These are phyloP conservation scores for Polyporus arcularius DNA, from an alignment of 768 basidiomycete species.

Conservation along the genomic window DNA sequence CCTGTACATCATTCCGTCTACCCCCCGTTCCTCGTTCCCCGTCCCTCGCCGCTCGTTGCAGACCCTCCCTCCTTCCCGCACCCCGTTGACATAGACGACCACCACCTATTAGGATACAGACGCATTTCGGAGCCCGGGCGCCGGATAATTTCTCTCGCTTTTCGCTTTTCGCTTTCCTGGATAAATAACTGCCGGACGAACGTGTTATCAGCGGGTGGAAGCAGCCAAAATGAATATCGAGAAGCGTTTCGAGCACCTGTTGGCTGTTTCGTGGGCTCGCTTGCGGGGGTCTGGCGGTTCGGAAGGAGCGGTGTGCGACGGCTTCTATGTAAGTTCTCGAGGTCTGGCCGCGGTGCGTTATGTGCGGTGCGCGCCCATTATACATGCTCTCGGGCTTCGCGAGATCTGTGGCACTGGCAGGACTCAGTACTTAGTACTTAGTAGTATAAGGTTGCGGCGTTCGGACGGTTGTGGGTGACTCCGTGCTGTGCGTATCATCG, in stretches of 20 bases:
- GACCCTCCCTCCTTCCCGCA: background rate
- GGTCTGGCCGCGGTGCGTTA: no score
- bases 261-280: no score
- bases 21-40: background rate
- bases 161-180: background rate
- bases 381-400: background rate
- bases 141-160: constrained; percentile 3
- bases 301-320: no score
- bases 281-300: no score
- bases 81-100: constrained; percentile 8
- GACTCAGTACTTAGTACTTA: background rate
- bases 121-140: background rate
- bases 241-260: no score
- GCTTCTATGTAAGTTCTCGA: no score
- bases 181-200: background rate
- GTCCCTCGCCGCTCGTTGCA: background rate
- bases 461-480: background rate
- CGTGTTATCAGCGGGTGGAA: background rate
- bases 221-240: no score
- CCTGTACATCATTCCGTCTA: constrained; percentile 13
- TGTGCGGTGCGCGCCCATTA: no score
- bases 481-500: background rate
- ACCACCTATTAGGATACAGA: constrained; percentile 3
- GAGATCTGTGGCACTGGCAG: no score
- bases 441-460: background rate